Evolutionary conservation across 225 moss, liverwort and hornwort species (phyloP), one percentile per base, ranked within the genome.

Genomic region (Anthoceros angustus): DNA sequence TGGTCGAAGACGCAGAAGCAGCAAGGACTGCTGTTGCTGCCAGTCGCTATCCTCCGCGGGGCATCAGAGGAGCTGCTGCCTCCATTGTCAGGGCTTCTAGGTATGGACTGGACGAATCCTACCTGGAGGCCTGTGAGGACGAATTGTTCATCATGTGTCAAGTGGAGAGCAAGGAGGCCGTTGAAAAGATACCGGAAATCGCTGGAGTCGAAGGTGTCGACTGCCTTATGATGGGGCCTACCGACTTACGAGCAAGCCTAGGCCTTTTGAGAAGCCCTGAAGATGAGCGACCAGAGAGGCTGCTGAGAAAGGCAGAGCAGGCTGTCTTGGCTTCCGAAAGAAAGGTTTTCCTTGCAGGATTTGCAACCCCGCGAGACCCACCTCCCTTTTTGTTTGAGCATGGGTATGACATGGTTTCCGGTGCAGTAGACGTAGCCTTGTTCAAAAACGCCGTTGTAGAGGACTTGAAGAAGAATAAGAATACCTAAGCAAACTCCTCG

Each of bases 81-180:
- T 80, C 84, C 12, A 71, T 86, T 43, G 82, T 84, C 41, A 84
- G 89, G 67, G 89, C 89, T 62, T 78, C 86, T 62, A 82, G 79
- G 10, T 89, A 86, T 69, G 89, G 89, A 41, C 38, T 89, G 6
- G 78, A 89, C 64, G 39, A 66, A 14, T 64, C 74, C 39, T 89
- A 89, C 67, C 68, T 86, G 61, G 77, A 76, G 62, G 77, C 63
- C 8, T 89, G 84, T 71, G 89, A 89, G 64, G 80, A 82, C 26
- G 84, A 84, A 64, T 84, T 89, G 48, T 77, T 89, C 65, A 78
- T 89, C 10, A 84, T 89, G 77, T 86, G 84, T 70, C 89, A 89
- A 84, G 74, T 89, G 68, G 89, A 86, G 73, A 78, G 82, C 21
- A 76, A 77, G 70, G 73, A 77, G 63, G 82, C 84, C 20, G 74